Conservation (phyloP, 495 filamentous ascomycete species). For the Penicillium simplicissimum region DNA sequence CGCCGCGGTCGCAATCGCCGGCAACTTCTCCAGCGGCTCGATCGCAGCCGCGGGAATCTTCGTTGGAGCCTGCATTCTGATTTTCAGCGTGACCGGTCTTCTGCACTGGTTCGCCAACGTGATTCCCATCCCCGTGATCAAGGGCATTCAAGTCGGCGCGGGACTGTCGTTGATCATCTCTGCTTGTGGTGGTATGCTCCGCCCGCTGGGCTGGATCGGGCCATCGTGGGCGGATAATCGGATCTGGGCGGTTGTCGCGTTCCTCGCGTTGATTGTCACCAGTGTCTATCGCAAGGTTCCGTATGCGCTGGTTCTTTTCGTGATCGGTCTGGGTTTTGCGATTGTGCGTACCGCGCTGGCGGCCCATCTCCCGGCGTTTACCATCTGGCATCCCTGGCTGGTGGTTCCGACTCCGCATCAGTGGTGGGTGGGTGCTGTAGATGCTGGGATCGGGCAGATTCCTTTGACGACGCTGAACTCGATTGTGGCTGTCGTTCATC, state of each 20-base stretch:
- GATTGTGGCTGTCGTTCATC: conserved; percentile 76
- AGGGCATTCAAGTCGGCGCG: conserved; percentile 92
- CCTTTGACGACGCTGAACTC: conserved; percentile 91
- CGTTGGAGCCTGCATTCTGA: conserved; percentile 66
- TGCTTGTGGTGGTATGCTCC: conserved; percentile 63
- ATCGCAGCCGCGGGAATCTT: conserved; percentile 80
- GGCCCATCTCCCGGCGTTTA: conserved; percentile 45
- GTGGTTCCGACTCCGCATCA: conserved; percentile 46
- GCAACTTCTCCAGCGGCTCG: conserved; percentile 60
- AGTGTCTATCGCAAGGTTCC: conserved; percentile 62
- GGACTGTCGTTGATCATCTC: conserved; percentile 77
- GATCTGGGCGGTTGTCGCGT: conserved; percentile 68
- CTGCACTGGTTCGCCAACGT: conserved; percentile 66
- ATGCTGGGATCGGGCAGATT: conserved; percentile 76
- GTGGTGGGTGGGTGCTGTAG: conserved; percentile 51
- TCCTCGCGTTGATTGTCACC: conserved; percentile 65
- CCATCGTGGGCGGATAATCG: conserved; percentile 71
- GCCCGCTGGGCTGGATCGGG: conserved; percentile 55
- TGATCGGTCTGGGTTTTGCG: conserved; percentile 61
- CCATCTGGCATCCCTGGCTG: conserved; percentile 50
- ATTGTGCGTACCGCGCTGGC: conserved; percentile 41
- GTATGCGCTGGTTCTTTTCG: conserved; percentile 72
- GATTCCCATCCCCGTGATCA: conserved; percentile 83
- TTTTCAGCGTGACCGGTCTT: conserved; percentile 76
- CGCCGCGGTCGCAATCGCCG: conserved; percentile 78